Evolutionary conservation across 2,329 filamentous ascomycete genomes (phyloP).

Genomic region (Cercospora sp.): DNA sequence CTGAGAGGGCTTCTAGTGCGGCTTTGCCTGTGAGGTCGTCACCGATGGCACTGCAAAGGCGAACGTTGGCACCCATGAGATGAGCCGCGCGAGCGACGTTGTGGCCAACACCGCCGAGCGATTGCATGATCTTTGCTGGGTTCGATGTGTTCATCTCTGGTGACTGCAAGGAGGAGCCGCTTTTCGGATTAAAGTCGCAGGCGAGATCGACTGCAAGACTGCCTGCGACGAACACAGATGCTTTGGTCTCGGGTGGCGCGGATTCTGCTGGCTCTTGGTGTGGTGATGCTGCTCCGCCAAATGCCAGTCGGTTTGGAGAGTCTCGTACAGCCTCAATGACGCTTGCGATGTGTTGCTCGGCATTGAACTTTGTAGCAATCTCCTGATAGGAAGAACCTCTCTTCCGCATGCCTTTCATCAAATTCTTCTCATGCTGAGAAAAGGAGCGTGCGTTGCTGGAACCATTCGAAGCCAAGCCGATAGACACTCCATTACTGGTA

Average conservation of each 20-base stretch:
- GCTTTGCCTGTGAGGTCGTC: constrained; percentile 76
- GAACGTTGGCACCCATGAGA: constrained; percentile 64
- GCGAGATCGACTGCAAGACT: constrained; percentile 64
- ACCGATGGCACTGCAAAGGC: constrained; percentile 77
- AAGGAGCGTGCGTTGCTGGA: neutral
- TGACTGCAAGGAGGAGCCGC: constrained; percentile 42
- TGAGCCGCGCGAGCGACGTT: constrained; percentile 88
- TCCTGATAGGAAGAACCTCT: constrained; percentile 3
- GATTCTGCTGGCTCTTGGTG: neutral
- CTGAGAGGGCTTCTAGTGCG: constrained; percentile 65
- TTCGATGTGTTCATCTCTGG: constrained; percentile 78
- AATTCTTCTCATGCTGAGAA: constrained; percentile 10
- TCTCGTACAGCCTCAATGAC: constrained; percentile 13
- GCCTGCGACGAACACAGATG: constrained; percentile 83
- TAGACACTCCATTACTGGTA: neutral
- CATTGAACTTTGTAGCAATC: constrained; percentile 5
- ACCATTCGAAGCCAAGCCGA: neutral
- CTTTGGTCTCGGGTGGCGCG: constrained; percentile 27
- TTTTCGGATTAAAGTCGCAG: constrained; percentile 27
- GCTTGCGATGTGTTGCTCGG: constrained; percentile 1
- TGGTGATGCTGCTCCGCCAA: neutral
- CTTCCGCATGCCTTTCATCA: constrained; percentile 15
- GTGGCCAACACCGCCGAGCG: constrained; percentile 85
- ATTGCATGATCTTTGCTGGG: constrained; percentile 75
- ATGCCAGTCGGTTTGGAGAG: constrained; percentile 6